These are phyloP conservation scores for Sclerotinia glacialis DNA, from an alignment of 2,329 filamentous ascomycete species.

Conservation along the genomic window DNA sequence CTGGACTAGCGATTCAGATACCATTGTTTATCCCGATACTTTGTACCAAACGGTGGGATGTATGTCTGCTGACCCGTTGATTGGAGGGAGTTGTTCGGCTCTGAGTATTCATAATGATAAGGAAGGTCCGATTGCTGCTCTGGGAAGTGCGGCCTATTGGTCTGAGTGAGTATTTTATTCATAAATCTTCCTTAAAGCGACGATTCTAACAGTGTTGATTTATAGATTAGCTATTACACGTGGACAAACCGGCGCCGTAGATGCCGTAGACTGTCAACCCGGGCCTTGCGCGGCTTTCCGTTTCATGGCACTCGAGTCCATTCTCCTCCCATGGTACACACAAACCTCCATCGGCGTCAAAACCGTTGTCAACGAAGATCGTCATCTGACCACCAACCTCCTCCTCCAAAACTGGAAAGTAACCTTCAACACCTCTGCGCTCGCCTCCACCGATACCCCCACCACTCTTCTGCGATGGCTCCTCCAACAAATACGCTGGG, in stretches of 20 bases:
- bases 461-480: constrained; percentile 40
- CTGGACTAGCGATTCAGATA: constrained; percentile 42
- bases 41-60: constrained; percentile 36
- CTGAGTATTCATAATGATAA: constrained; percentile 41
- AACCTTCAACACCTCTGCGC: constrained; percentile 39
- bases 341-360: constrained; percentile 41
- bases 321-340: constrained; percentile 42
- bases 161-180: constrained; percentile 29
- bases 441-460: constrained; percentile 42
- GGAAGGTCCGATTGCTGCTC: constrained; percentile 37
- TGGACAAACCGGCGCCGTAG: constrained; percentile 37
- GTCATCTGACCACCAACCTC: constrained; percentile 42
- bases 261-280: constrained; percentile 41
- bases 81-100: constrained; percentile 40
- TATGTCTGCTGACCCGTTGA: constrained; percentile 38
- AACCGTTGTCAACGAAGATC: constrained; percentile 43
- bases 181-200: too few relatives aligned
- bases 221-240: constrained; percentile 38
- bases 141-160: constrained; percentile 41
- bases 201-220: background rate
- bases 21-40: constrained; percentile 27
- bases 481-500: constrained; percentile 42
- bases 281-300: constrained; percentile 42
- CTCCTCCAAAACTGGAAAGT: constrained; percentile 40
- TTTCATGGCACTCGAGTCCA: constrained; percentile 36